Base-by-base conservation (phyloP, 352 stramenopile genomes). In the Blastocystis sp. region DNA sequence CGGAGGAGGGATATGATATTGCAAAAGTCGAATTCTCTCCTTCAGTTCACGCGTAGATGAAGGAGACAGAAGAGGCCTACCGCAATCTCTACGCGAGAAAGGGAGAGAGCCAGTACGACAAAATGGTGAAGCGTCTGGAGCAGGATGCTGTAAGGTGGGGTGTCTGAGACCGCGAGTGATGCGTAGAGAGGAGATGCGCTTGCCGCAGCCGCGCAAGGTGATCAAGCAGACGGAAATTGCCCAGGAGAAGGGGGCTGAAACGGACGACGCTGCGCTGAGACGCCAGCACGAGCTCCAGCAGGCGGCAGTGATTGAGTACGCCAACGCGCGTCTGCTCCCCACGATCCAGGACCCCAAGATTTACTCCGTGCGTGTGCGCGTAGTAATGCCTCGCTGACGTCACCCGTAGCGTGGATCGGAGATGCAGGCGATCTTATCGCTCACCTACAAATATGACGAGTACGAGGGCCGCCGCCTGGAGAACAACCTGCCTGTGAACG, bases 401-500 rank as follows among this genome's bases (percentile, higher is more conserved):
- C 21, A 38, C 21, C 23, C 11, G 2, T 67, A 84, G 74, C 74
- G 74, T 69, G 74, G 74, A 9, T 84, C 74, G 7, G 74, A 84
- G 61, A 61, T 67, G 74, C 74, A 66, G 9, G 74, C 74, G 10
- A 59, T 84, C 9, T 53, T 84, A 17, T 84, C 74, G 2, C 74
- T 84, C 11, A 84, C 74, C 7, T 66, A 84, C 53, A 84, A 84
- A 53, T 84, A 84, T 19, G 52, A 66, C 45, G 52, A 84, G 23
- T 84, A 84, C 38, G 74, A 84, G 45, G 74, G 56, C 19, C 74
- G 74, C 2, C 52, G 48, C 41, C 28, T 66, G 2, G 74, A 84
- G 56, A 64, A 64, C 53, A 62, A 64, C 38, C 28, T 53, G 2
- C 56, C 74, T 21, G 23, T 61, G 7, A 84, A 84, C 74, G 74